These are phyloP conservation scores for Beauveria sp. DNA, from an alignment of 2,329 filamentous ascomycete species.

Conservation along the genomic window DNA sequence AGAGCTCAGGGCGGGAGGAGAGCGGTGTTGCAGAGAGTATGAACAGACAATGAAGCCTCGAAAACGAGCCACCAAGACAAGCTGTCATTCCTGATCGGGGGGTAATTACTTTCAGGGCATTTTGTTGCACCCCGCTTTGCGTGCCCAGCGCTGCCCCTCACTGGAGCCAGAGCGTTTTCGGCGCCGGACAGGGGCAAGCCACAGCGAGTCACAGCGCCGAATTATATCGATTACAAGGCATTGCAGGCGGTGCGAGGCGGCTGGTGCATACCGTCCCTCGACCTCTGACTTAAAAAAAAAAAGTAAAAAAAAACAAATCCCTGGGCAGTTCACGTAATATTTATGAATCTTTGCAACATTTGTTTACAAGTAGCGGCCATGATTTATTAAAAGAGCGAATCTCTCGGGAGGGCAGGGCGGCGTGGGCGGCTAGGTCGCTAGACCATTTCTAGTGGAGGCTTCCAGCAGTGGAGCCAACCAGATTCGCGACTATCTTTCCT, in stretches of 20 bases:
- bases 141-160: conserved; percentile 8
- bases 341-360: no score
- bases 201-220: background rate
- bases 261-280: background rate
- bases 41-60: conserved; percentile 4
- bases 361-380: no score
- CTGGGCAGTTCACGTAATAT: no score
- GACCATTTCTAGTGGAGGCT: background rate
- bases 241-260: background rate
- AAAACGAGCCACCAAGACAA: conserved; percentile 8
- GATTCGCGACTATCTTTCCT: background rate
- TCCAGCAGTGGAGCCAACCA: conserved; percentile 2
- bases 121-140: conserved; percentile 11
- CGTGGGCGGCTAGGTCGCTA: no score
- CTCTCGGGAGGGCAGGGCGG: no score
- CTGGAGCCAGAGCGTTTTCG: background rate
- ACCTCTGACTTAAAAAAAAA: no score
- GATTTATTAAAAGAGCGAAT: no score
- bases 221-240: background rate
- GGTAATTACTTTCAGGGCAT: background rate
- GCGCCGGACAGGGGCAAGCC: background rate
- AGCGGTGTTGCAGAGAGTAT: background rate
- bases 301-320: no score
- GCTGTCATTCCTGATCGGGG: conserved; percentile 7
- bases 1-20: background rate